A percentile compares a stretch with the other conserved stretches of the same genome.
phyloP scores from a whole-genome alignment of 2,329 filamentous ascomycete species.

The Apiospora rasikravindrae region DNA sequence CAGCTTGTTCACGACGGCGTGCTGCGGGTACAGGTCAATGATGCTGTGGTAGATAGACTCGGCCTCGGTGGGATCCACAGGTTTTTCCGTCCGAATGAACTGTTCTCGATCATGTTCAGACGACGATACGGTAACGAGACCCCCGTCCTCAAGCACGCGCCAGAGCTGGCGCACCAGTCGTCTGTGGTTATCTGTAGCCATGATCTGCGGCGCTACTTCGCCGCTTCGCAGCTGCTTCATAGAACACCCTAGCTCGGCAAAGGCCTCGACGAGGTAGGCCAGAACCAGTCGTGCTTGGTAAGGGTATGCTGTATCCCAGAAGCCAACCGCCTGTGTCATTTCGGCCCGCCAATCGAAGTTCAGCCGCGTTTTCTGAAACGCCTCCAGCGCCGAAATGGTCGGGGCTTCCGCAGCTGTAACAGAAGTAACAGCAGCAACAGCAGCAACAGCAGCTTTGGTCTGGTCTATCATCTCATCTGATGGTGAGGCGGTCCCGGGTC shows the following conservation, averaged over 20 bases:
- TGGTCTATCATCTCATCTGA: no score
- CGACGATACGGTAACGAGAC: slow-evolving; percentile 19
- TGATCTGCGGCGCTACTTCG: slow-evolving; percentile 28
- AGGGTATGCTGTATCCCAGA: slow-evolving; percentile 36
- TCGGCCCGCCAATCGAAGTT: slow-evolving; percentile 2
- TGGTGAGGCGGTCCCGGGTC: no score
- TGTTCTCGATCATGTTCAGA: neutral
- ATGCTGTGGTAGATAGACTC: slow-evolving; percentile 25
- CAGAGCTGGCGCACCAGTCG: slow-evolving; percentile 34
- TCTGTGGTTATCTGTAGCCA: slow-evolving; percentile 29
- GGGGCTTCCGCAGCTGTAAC: no score
- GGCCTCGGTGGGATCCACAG: slow-evolving; percentile 22
- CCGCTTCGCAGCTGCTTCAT: slow-evolving; percentile 30
- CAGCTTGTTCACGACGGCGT: slow-evolving; percentile 29
- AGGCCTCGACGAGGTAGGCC: slow-evolving; percentile 40
- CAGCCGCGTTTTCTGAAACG: neutral
- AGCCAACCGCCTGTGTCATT: slow-evolving; percentile 25
- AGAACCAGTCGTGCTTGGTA: slow-evolving; percentile 37
- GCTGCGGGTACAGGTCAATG: slow-evolving; percentile 25
- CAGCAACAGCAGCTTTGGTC: no score
- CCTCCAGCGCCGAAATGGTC: neutral
- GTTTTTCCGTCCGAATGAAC: slow-evolving; percentile 20
- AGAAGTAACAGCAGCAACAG: no score
- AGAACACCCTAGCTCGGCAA: slow-evolving; percentile 35
- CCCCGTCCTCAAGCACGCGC: slow-evolving; percentile 39